A percentile compares a stretch with the other conserved stretches of the same genome.
Evolutionary conservation across 495 filamentous ascomycete species (phyloP).

Genomic region (Annulohypoxylon bovei): DNA sequence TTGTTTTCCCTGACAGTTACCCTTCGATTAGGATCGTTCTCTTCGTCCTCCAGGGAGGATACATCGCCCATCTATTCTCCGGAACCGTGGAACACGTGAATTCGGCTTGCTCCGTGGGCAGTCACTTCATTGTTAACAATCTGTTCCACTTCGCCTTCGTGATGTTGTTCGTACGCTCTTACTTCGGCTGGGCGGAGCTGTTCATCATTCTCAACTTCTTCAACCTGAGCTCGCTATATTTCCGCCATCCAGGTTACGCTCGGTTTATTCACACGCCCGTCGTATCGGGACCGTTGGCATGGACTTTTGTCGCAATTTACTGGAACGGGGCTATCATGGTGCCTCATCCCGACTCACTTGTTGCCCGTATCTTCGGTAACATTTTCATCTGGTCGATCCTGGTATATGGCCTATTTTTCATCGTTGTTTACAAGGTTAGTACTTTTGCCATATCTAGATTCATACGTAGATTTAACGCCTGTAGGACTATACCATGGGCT

Average conservation of each 20-base stretch:
- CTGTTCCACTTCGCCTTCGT: constrained; percentile 80
- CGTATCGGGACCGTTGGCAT: constrained; percentile 81
- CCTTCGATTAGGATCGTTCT: constrained; percentile 68
- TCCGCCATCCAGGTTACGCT: constrained; percentile 74
- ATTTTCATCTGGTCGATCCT: constrained; percentile 86
- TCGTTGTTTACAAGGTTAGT: constrained; percentile 68
- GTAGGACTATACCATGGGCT: constrained; percentile 83
- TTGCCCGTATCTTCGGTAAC: constrained; percentile 81
- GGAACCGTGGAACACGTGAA: constrained; percentile 66
- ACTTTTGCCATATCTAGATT: background rate
- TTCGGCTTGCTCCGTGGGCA: constrained; percentile 78
- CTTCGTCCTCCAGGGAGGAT: constrained; percentile 77
- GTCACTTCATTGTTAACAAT: constrained; percentile 88
- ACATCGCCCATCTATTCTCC: constrained; percentile 79
- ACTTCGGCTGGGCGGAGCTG: constrained; percentile 77
- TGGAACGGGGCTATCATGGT: constrained; percentile 88
- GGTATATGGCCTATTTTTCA: constrained; percentile 75
- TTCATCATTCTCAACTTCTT: constrained; percentile 81
- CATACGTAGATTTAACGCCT: constrained; percentile 6
- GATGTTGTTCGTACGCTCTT: constrained; percentile 79
- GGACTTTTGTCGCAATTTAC: constrained; percentile 83
- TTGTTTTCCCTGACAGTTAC: constrained; percentile 8
- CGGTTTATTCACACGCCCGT: constrained; percentile 77
- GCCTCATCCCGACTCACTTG: constrained; percentile 60
- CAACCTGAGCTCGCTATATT: constrained; percentile 79